phyloP scores from a whole-genome alignment of 495 filamentous ascomycete genomes.

The Opeltia flavorubescens region DNA sequence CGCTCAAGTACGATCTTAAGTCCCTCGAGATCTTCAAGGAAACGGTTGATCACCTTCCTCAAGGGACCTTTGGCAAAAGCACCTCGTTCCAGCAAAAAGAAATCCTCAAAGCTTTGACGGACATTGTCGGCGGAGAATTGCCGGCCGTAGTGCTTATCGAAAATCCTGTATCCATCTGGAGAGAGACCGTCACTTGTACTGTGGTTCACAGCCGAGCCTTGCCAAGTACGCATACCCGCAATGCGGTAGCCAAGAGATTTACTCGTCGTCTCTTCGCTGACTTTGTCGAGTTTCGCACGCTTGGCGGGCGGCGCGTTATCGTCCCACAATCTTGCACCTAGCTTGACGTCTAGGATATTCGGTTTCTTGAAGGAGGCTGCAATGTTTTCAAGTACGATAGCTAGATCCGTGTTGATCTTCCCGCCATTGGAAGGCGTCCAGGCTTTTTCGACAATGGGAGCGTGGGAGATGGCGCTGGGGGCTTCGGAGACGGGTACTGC shows the following conservation, averaged over 20 bases:
- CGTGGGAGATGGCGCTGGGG: background rate
- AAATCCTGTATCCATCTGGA: constrained; percentile 52
- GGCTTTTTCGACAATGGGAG: constrained; percentile 16
- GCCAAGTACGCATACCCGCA: constrained; percentile 88
- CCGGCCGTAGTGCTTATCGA: constrained; percentile 80
- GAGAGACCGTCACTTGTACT: constrained; percentile 15
- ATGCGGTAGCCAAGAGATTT: constrained; percentile 72
- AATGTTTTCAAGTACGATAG: constrained; percentile 79
- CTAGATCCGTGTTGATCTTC: constrained; percentile 56
- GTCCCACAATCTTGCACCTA: constrained; percentile 76
- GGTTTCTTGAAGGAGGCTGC: constrained; percentile 68
- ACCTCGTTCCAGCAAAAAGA: constrained; percentile 50
- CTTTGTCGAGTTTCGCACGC: constrained; percentile 61
- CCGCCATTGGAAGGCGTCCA: constrained; percentile 38
- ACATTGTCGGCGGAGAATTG: constrained; percentile 57
- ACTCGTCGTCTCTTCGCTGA: constrained; percentile 67
- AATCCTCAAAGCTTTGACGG: constrained; percentile 58
- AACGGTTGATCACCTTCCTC: constrained; percentile 33
- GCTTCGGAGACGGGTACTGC: background rate
- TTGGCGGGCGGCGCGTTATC: constrained; percentile 68
- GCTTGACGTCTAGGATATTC: constrained; percentile 91
- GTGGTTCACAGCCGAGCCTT: constrained; percentile 32
- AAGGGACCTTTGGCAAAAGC: constrained; percentile 40
- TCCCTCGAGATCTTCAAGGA: constrained; percentile 51
- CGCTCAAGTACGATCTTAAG: constrained; percentile 51